Evolutionary conservation across 2,329 filamentous ascomycete species (phyloP).

Genomic region (Venturia asperata): DNA sequence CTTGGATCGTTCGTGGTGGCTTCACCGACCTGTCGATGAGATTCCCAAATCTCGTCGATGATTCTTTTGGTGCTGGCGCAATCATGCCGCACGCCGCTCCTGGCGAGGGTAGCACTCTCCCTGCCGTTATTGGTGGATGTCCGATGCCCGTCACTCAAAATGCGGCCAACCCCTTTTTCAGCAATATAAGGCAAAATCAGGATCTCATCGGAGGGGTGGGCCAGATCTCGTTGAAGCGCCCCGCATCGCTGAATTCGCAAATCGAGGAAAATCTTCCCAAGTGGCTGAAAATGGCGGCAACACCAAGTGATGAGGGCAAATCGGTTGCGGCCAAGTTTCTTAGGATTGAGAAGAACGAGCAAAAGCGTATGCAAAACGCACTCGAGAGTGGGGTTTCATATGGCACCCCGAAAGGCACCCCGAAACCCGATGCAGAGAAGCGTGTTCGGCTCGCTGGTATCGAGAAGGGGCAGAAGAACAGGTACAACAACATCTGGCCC

Average conservation of each 20-base stretch:
- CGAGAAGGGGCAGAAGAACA: slow-evolving; percentile 89
- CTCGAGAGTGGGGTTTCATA: slow-evolving; percentile 55
- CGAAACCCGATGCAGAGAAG: slow-evolving; percentile 34
- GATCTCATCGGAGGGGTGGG: slow-evolving; percentile 90
- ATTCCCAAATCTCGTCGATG: slow-evolving; percentile 54
- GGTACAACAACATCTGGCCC: slow-evolving; percentile 96
- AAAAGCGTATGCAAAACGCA: slow-evolving; percentile 86
- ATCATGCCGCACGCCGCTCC: not conserved
- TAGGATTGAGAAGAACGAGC: slow-evolving; percentile 73
- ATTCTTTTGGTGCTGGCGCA: slow-evolving; percentile 24
- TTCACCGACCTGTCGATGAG: slow-evolving; percentile 65
- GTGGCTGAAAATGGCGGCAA: slow-evolving; percentile 69
- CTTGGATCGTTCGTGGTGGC: slow-evolving; percentile 72
- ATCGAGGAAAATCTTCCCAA: slow-evolving; percentile 53
- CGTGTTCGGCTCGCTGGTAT: slow-evolving; percentile 77
- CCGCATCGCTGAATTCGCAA: slow-evolving; percentile 43
- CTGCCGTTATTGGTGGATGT: slow-evolving; percentile 77
- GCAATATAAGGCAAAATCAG: slow-evolving; percentile 94
- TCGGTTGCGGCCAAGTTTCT: slow-evolving; percentile 76
- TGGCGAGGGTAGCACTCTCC: slow-evolving; percentile 2
- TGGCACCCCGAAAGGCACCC: slow-evolving; percentile 43
- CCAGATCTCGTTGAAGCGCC: slow-evolving; percentile 59
- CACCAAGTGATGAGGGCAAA: slow-evolving; percentile 65
- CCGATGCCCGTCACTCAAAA: slow-evolving; percentile 64
- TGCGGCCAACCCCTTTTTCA: slow-evolving; percentile 81